A percentile compares a stretch with the other conserved stretches of the same genome.
Conservation (phyloP, 345 rosid genomes). For the Angophora floribunda region DNA sequence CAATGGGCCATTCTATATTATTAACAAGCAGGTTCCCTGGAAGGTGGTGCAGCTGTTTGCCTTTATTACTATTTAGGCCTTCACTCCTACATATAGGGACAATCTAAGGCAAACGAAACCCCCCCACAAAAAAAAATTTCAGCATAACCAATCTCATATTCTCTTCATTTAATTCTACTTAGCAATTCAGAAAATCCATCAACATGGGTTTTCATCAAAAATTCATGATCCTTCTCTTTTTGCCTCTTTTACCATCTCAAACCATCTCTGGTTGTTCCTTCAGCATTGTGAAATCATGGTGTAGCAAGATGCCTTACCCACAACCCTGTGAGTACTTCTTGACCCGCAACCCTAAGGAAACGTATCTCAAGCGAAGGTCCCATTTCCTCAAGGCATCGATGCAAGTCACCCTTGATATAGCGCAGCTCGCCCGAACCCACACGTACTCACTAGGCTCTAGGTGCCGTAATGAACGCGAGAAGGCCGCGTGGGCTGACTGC, state of each 20-base stretch:
- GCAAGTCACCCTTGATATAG: too few relatives aligned
- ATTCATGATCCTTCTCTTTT: slow-evolving; percentile 8
- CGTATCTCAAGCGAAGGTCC: slow-evolving; percentile 5
- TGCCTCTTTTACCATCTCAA: slow-evolving; percentile 14
- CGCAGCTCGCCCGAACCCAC: too few relatives aligned
- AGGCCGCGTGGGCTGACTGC: too few relatives aligned
- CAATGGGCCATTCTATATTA: too few relatives aligned
- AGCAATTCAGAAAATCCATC: background rate
- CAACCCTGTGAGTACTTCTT: slow-evolving; percentile 20
- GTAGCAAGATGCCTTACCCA: slow-evolving; percentile 20
- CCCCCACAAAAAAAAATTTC: too few relatives aligned
- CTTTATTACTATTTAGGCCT: too few relatives aligned
- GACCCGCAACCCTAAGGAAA: background rate
- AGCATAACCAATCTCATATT: too few relatives aligned
- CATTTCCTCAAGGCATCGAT: background rate
- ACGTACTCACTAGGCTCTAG: too few relatives aligned
- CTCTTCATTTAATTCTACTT: background rate
- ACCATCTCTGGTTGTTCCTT: slow-evolving; percentile 8
- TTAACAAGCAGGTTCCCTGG: too few relatives aligned
- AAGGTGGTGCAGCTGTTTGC: too few relatives aligned
- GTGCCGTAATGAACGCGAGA: too few relatives aligned
- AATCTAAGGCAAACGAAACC: background rate
- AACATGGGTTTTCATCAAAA: slow-evolving; percentile 31
- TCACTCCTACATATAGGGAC: background rate
- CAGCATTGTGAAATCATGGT: slow-evolving; percentile 21